Evolutionary conservation across 495 filamentous ascomycete species (phyloP), one percentile per base, ranked within the genome.

Genomic region (Xylaria scruposa): DNA sequence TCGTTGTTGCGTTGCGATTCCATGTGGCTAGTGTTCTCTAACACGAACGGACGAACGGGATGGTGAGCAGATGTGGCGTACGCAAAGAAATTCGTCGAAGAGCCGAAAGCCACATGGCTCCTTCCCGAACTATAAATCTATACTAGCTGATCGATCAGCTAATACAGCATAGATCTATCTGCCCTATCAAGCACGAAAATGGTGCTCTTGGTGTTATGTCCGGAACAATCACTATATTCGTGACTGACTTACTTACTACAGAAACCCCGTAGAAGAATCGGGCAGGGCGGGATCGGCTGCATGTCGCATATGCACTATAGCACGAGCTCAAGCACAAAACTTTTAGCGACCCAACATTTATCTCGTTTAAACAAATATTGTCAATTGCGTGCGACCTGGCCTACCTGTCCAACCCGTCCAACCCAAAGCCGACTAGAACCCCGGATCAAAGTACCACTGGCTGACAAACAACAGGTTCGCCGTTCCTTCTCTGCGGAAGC

Each of bases 221-320:
- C 21, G 24, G 24, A 54, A 24, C 12, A 54, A 29, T 26, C 53
- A 60, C 26, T 31, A 38, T 36, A 60, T 40, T 60, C 26, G 6
- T 31, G 53, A 56, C 21, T 2, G 60, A 65, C 62, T 47, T 65
- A 65, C 62, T 65, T 65, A 65, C 62, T 65, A 65, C 38, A 33
- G 9, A 29, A 44, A 29, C 19, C n/a, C 59, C 42, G 42, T 31
- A 56, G 53, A 56, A 38, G 19, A 33, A 3, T n/a, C n/a, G n/a
- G 58, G 17, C 56, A 17, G 33, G 56, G 17, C 56, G 59, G n/a
- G 36, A 33, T 33, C 56, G 51, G 51, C 31, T n/a, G 19, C 56
- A 26, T 60, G 13, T 36, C 29, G n/a, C n/a, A 62, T 42, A 62
- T 62, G 59, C 59, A 62, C 59, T 36, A 42, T 36, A 38, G n/a